phyloP scores from a whole-genome alignment of 2,329 filamentous ascomycete genomes.

The Hypoxylon sp. region DNA sequence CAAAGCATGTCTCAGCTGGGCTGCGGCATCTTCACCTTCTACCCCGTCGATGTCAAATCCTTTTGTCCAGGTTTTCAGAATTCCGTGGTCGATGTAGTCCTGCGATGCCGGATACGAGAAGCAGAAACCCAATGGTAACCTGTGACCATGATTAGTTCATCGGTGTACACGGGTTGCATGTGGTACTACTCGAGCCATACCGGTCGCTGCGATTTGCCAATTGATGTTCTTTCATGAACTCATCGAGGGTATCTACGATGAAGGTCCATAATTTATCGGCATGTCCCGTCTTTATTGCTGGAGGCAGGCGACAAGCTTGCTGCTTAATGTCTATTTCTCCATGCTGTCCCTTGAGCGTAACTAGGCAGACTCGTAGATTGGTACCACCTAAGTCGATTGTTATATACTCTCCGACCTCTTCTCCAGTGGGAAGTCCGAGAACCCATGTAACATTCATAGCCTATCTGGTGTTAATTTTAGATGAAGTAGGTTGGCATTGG shows the following conservation, averaged over 20 bases:
- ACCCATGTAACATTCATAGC: conserved; percentile 99
- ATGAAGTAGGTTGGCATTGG: conserved; percentile 1
- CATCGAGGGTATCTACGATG: conserved; percentile 88
- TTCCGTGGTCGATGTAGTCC: conserved; percentile 89
- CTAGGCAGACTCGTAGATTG: conserved; percentile 92
- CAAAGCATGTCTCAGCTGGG: conserved; percentile 83
- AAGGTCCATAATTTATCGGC: conserved; percentile 92
- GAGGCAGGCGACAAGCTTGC: conserved; percentile 92
- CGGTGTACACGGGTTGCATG: too few species aligned
- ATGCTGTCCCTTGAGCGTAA: conserved; percentile 84
- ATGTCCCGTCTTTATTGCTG: conserved; percentile 85
- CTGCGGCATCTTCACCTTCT: conserved; percentile 88
- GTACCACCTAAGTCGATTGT: conserved; percentile 96
- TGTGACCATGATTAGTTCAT: conserved; percentile 62
- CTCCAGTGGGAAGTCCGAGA: conserved; percentile 83
- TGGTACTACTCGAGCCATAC: conserved; percentile 51
- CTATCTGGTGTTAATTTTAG: conserved; percentile 54
- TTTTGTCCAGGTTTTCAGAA: conserved; percentile 91
- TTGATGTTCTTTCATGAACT: conserved; percentile 88
- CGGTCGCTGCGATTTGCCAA: conserved; percentile 10
- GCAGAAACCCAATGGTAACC: conserved; percentile 86
- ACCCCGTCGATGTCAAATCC: conserved; percentile 88
- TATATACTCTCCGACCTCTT: conserved; percentile 86
- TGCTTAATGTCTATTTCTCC: conserved; percentile 94
- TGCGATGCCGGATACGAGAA: conserved; percentile 97